Evolutionary conservation across 768 basidiomycete genomes (phyloP).

Genomic region (Thelephora ganbajun): DNA sequence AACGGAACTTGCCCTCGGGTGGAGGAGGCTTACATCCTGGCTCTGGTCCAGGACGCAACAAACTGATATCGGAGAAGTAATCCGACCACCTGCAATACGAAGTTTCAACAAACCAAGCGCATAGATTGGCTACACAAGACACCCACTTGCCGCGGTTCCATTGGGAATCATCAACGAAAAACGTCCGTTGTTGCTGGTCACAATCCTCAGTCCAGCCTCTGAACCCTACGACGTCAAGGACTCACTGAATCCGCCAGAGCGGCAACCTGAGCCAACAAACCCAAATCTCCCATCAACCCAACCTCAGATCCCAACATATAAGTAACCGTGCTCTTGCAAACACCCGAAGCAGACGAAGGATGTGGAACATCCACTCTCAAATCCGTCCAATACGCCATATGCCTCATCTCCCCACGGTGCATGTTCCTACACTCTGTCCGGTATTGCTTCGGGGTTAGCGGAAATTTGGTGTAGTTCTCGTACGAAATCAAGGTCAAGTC

Average conservation of each 20-base stretch:
- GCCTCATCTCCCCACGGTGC: slow-evolving; percentile 29
- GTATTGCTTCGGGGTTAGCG: slow-evolving; percentile 43
- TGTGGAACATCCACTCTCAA: slow-evolving; percentile 20
- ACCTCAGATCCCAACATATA: slow-evolving; percentile 58
- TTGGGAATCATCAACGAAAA: slow-evolving; percentile 54
- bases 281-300: slow-evolving; percentile 52
- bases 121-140: neutral
- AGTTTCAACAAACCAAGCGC: neutral
- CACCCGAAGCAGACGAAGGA: slow-evolving; percentile 13
- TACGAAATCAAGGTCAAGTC: slow-evolving; percentile 29
- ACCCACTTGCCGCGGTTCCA: slow-evolving; percentile 64
- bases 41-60: slow-evolving; percentile 46
- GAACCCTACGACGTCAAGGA: slow-evolving; percentile 2
- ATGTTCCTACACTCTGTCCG: slow-evolving; percentile 40
- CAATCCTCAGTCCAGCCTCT: neutral
- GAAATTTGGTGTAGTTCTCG: slow-evolving; percentile 43
- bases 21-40: slow-evolving; percentile 49
- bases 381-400: slow-evolving; percentile 37
- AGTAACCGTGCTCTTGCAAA: slow-evolving; percentile 51
- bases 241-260: slow-evolving; percentile 51
- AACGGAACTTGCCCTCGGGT: slow-evolving; percentile 33
- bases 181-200: slow-evolving; percentile 43
- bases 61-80: slow-evolving; percentile 42
- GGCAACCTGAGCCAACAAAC: slow-evolving; percentile 52
- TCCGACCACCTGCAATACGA: slow-evolving; percentile 40